Base-by-base conservation (phyloP, 2,329 filamentous ascomycete genomes). In the Biscogniauxia mediterranea region DNA sequence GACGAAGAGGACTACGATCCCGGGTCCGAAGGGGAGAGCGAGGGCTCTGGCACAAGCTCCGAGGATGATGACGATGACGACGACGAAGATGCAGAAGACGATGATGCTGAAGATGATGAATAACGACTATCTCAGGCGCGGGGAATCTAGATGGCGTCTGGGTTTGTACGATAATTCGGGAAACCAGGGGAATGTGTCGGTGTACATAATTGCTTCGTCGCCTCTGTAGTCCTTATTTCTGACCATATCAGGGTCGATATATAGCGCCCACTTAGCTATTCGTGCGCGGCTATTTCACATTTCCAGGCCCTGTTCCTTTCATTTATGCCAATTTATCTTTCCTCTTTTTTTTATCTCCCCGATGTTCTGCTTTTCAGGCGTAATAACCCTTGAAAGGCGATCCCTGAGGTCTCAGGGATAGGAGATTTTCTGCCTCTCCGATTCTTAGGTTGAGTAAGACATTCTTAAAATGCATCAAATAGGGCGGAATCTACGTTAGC, bases 1-100 rank as follows among this genome's bases (percentile, higher is more conserved):
- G 79, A 86, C 4, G 87, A 89, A 66, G 86, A 89, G 65, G 86
- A 89, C 67, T 89, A 89, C 65, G 85, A 89, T 61, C 87, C 87
- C 0, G 85, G 84, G 0, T 85, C 80, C 49, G 84, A 87, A 5
- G 85, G 78, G 0, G 84, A 87, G 5, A 86, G 83, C 57, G 85
- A 84, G 11, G 85, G 85, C 0, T 83, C 80, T 1, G 85, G 84
- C 0, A 71, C 71, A 1, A 81, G 79, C 32, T 79, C 76, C 15
- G 83, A 83, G 3, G 83, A 81, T 0, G 81, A 81, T 0, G 82
- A 82, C 1, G 84, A 83, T 0, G 83, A 84, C 2, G 80, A 77
- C 0, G 79, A 75, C 0, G 79, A 74, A 0, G 80, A 76, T 0
- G 78, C 78, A 0, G 78, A 75, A 0, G 78, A 72, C 0, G 79